Percentiles rank a stretch among this genome's conserved stretches.
These are phyloP conservation scores for Kodamaea sp. DNA, from an alignment of 1,139 yeast species.

Conservation along the genomic window DNA sequence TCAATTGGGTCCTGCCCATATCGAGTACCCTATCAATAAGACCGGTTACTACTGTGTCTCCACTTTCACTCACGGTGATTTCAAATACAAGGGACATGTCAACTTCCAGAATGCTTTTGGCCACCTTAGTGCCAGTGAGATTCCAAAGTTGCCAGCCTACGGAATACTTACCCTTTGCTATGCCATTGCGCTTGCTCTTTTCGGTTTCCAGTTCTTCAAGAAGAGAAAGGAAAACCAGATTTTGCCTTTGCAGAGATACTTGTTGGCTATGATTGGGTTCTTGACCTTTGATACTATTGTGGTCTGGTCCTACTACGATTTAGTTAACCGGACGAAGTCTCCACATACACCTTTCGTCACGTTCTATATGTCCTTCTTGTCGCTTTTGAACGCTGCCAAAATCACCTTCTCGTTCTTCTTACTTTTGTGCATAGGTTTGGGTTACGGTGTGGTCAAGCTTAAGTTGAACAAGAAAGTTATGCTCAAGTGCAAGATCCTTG, in stretches of 20 bases:
- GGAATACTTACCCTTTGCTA: constrained; percentile 85
- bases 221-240: constrained; percentile 77
- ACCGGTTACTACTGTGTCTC: constrained; percentile 95
- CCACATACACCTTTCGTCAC: constrained; percentile 55
- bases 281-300: constrained; percentile 83
- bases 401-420: constrained; percentile 88
- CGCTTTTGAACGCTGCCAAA: constrained; percentile 77
- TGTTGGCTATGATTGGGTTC: constrained; percentile 81
- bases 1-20: constrained; percentile 58
- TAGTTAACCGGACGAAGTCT: constrained; percentile 61
- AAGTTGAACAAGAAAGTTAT: constrained; percentile 74
- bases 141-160: constrained; percentile 87
- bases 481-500: constrained; percentile 78
- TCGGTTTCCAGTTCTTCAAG: constrained; percentile 82
- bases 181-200: constrained; percentile 75
- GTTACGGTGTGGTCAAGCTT: constrained; percentile 92
- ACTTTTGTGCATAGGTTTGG: constrained; percentile 80
- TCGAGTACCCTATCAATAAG: constrained; percentile 61
- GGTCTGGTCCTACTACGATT: constrained; percentile 90
- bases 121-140: constrained; percentile 82
- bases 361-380: constrained; percentile 74
- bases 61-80: constrained; percentile 42
- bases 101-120: constrained; percentile 93
- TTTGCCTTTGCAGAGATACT: constrained; percentile 86
- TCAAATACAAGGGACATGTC: constrained; percentile 61